A percentile compares a stretch with the other conserved stretches of the same genome.
Evolutionary conservation across 1,284 basidiomycete genomes (phyloP).

Genomic region (Peniophora sp.): DNA sequence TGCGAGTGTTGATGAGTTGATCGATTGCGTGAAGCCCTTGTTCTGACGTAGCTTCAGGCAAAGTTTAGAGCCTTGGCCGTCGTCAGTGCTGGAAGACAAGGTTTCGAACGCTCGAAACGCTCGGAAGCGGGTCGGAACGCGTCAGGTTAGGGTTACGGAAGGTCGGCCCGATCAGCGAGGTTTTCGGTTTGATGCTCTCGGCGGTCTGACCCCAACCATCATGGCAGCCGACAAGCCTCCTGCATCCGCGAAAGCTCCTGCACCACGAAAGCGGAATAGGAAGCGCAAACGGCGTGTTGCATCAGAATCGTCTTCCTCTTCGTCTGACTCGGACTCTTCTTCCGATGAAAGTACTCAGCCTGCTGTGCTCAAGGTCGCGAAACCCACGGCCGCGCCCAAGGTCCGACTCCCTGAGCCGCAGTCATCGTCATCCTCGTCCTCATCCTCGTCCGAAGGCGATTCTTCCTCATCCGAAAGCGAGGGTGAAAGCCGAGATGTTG

Average conservation of each 20-base stretch:
- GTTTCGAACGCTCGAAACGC: too few relatives aligned
- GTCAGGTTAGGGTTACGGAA: too few relatives aligned
- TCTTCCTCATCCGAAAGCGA: slow-evolving; percentile 19
- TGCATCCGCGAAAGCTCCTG: slow-evolving; percentile 1
- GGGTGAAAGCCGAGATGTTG: slow-evolving; percentile 2
- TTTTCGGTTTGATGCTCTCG: too few relatives aligned
- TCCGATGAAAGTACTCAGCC: slow-evolving; percentile 17
- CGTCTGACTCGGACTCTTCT: slow-evolving; percentile 20
- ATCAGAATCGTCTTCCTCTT: slow-evolving; percentile 26
- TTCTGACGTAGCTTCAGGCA: too few relatives aligned
- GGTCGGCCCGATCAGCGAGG: too few relatives aligned
- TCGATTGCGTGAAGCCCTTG: too few relatives aligned
- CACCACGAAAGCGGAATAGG: slow-evolving; percentile 25
- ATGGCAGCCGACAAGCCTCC: background rate
- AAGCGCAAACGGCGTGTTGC: slow-evolving; percentile 32
- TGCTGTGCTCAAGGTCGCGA: slow-evolving; percentile 10
- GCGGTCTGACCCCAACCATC: background rate
- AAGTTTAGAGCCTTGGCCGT: too few relatives aligned
- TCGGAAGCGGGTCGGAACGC: too few relatives aligned
- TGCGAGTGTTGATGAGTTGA: too few relatives aligned
- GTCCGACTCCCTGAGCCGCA: slow-evolving; percentile 9
- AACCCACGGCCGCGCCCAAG: slow-evolving; percentile 7
- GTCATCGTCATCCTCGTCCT: slow-evolving; percentile 15
- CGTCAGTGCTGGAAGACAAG: too few relatives aligned
- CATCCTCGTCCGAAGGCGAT: slow-evolving; percentile 11